These are phyloP conservation scores for Cyclocybe aegerita DNA, from an alignment of 768 basidiomycete species.

Conservation along the genomic window DNA sequence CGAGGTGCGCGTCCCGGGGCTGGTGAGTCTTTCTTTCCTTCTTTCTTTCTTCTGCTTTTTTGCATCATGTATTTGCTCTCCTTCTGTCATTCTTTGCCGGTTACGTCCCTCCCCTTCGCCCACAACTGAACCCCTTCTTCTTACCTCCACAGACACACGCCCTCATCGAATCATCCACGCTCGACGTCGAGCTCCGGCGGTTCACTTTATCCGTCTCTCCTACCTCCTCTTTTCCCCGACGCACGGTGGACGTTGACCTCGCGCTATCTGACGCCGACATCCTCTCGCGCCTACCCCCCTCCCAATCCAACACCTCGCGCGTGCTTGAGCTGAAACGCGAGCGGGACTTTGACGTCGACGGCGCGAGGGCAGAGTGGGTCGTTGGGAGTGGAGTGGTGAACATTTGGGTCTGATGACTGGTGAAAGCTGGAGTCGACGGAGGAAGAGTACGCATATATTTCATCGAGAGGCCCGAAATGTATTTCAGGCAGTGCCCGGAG, in stretches of 20 bases:
- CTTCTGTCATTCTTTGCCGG: too few species aligned
- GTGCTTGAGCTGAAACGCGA: constrained; percentile 54
- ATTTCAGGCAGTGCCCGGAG: too few species aligned
- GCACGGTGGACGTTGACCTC: constrained; percentile 58
- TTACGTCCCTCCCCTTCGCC: too few species aligned
- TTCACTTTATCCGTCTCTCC: constrained; percentile 50
- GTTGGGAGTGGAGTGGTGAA: constrained; percentile 51
- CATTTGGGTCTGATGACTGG: constrained; percentile 32
- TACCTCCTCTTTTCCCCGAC: constrained; percentile 19
- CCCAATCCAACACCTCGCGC: constrained; percentile 19
- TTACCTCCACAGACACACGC: constrained; percentile 44
- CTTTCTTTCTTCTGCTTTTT: background rate
- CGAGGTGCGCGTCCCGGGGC: constrained; percentile 49
- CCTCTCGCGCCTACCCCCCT: constrained; percentile 17
- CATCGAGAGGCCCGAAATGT: too few species aligned
- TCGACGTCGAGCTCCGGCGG: constrained; percentile 67
- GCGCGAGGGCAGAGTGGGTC: constrained; percentile 67
- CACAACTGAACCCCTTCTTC: too few species aligned
- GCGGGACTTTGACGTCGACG: constrained; percentile 59
- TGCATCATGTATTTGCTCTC: background rate
- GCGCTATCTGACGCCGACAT: constrained; percentile 56
- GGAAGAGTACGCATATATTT: too few species aligned
- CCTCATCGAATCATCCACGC: constrained; percentile 43
- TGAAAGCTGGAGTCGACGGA: too few species aligned
- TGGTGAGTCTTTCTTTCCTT: constrained; percentile 48